Evolutionary conservation across 2,329 filamentous ascomycete species (phyloP), one percentile per base, ranked within the genome.

Genomic region (Neocucurbitaria cava): DNA sequence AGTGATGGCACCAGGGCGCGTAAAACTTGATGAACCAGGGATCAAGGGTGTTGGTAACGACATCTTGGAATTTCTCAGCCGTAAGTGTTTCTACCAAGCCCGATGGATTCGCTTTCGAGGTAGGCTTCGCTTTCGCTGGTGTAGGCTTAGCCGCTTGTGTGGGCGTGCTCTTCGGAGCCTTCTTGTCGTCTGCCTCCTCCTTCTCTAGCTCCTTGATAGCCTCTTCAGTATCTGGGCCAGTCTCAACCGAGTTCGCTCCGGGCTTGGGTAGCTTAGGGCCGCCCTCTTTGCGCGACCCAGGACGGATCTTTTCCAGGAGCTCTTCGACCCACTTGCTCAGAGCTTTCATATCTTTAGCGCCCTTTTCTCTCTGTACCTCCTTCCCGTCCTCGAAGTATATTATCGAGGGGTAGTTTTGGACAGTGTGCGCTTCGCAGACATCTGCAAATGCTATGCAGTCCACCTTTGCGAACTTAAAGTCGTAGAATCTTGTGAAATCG

Each of bases 1-100:
- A 99, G 77, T 99, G 95, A 65, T 88, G 87, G 76, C 95, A 99
- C 95, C 94, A 98, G 5, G 95, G 96, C 17, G 92, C 93, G 74
- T 97, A 98, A 75, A 99, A 98, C 77, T 99, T 99, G 82, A 99
- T 87, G 72, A 99, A 97, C 95, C 95, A 99, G 5, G 93, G 89
- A 59, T 98, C 92, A 60, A 90, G 87, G 0, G 92, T 92, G 73
- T 88, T 90, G 3, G 92, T 96, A 42, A 99, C 93, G 33, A 89
- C 81, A 53, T 85, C 87, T 73, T 96, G 89, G 79, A 99, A 99
- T 59, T 82, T 91, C 71, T 97, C 92, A 0, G 90, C 88, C 2
- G 87, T 92, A 47, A 99, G 83, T 6, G 87, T 78, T 30, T 92
- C 82, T 6, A 92, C 96, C 15, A 84, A 80, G 6, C 95, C 95